Base-by-base conservation (phyloP, 2,329 filamentous ascomycete genomes). In the Xylariales sp. region DNA sequence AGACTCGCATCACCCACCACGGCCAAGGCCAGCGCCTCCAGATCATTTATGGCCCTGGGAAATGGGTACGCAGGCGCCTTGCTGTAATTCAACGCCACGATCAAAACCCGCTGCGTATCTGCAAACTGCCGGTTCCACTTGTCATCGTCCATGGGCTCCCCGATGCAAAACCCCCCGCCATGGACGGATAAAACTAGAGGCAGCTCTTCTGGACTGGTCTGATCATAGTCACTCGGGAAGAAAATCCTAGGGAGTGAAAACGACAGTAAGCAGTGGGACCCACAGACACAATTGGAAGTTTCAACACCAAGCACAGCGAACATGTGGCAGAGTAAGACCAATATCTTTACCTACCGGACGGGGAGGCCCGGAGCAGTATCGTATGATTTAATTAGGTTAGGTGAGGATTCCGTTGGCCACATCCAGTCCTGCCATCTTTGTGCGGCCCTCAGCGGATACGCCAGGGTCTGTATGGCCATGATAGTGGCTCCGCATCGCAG, bases 131-230 rank as follows among this genome's bases (percentile, higher is more conserved):
- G 46, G 37, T 62, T 68, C 53, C 64, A 61, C 8, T 46, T 42
- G 44, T 70, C 64, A 42, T 70, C 66, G 17, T 63, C 46, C 19
- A 47, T 31, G 1, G 65, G 56, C 15, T 57, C 44, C 40, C 61
- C 56, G 24, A 72, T 14, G 21, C 56, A 55, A 41, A 66, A 68
- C 5, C 66, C 67, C 15, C 68, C 66, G 27, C 67, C 68, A 40
- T 72, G 69, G 37, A 70, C 60, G 33, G 58, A 58, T 32, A 71
- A 56, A 24, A 70, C 54, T 5, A 67, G 55, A 4, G 67, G 65
- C 4, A 56, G 48, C 4, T 42, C 35, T 20, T 49, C 39, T n/a
- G 51, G 44, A 3, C 48, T 48, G 5, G 47, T 44, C 32, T 46
- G 45, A 25, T 61, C 50, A 38, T 56, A 55, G 12, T 43, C 43